These are phyloP conservation scores for Lentinula guzmanii DNA, from an alignment of 768 basidiomycete genomes.

Conservation along the genomic window DNA sequence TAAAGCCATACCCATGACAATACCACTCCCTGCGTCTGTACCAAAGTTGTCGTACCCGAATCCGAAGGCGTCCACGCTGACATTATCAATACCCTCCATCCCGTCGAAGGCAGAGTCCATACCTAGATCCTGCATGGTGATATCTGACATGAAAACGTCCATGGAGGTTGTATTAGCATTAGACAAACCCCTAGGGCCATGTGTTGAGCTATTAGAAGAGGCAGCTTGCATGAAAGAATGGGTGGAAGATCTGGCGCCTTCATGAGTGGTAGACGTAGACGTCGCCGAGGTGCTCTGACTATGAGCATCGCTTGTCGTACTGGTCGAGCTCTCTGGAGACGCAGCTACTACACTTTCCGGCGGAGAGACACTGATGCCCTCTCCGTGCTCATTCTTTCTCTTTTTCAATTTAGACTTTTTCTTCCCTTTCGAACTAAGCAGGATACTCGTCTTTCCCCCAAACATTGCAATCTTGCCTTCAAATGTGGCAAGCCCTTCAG, in stretches of 20 bases:
- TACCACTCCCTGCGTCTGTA: constrained; percentile 1
- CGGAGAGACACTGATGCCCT: neutral
- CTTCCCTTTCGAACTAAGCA: neutral
- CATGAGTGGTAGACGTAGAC: neutral
- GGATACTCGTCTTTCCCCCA: neutral
- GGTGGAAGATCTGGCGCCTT: neutral
- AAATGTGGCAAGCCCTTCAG: neutral
- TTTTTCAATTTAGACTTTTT: neutral
- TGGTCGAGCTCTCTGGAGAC: neutral
- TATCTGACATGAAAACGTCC: constrained; percentile 4
- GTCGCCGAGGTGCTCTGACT: neutral
- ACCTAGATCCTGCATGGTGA: neutral
- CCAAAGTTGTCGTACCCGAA: constrained; percentile 5
- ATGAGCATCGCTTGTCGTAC: neutral
- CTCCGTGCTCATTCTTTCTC: neutral
- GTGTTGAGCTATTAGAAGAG: neutral
- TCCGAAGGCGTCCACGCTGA: constrained; percentile 1
- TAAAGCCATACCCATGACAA: constrained; percentile 5
- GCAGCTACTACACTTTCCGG: neutral
- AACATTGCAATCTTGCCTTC: constrained; percentile 4
- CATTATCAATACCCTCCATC: neutral
- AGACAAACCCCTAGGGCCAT: neutral
- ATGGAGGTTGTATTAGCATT: neutral
- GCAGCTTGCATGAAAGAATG: neutral
- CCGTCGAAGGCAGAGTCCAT: neutral